Base-by-base conservation (phyloP, 106 monocot genomes). In the Dendrobium nobile region DNA sequence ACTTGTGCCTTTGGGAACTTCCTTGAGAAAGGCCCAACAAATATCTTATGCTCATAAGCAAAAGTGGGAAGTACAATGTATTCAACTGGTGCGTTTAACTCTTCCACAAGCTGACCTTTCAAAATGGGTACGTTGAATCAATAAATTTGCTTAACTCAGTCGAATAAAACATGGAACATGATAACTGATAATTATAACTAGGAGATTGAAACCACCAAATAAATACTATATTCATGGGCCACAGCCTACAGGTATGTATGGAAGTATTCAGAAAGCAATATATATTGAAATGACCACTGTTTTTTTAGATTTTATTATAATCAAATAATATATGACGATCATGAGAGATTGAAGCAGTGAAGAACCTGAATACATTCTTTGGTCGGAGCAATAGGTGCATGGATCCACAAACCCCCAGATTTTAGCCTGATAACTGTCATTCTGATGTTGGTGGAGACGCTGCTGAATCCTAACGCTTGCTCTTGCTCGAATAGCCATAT, bases 401-500 rank as follows among this genome's bases (percentile, higher is more conserved):
- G 98, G 76, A 98, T 83, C 95, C 92, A 98, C 61, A 98, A 76
- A 22, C 98, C 98, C 76, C 98, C 98, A 79, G 98, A 98, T 82
- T 91, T 95, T 61, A 98, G 91, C 82, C 91, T 98, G 65, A 98
- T 89, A 54, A 95, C 91, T 18, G 98, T 98, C 98, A 98, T 98
- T 75, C 98, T 86, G 55, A 91, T 98, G 73, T 98, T 98, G 73
- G 98, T 93, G 0, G 98, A 98, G 75, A 98, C 98, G 80, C 98
- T 98, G 72, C 95, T 95, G 82, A 98, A 98, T 78, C 98, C 95
- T 85, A 98, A 82, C 75, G 98, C 98, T 85, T 98, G 98, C 72
- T 95, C 98, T 92, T 98, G 98, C 77, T 98, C 98, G 61, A 98
- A 98, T 31, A 91, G 84, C 98, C 98, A 98, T 95, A 98, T 95